These are phyloP conservation scores for Lodderomyces margitis DNA, from an alignment of 1,139 yeast genomes.

Conservation along the genomic window DNA sequence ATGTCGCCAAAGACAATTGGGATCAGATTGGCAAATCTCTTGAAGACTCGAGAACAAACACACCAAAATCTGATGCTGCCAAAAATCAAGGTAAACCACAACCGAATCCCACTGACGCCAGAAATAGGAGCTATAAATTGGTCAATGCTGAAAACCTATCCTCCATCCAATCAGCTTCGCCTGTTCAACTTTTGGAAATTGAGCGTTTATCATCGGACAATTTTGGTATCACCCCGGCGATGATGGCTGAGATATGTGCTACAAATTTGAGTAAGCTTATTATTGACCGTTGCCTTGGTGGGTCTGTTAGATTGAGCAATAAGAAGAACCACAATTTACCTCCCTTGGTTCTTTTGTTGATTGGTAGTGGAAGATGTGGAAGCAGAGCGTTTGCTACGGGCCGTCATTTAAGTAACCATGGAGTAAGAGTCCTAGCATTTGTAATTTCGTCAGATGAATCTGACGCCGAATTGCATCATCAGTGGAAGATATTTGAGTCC, in stretches of 20 bases:
- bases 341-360: slow-evolving; percentile 69
- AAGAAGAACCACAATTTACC: slow-evolving; percentile 69
- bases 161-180: slow-evolving; percentile 63
- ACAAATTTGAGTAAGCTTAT: slow-evolving; percentile 62
- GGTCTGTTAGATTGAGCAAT: slow-evolving; percentile 56
- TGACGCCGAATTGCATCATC: slow-evolving; percentile 32
- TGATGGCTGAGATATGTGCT: slow-evolving; percentile 70
- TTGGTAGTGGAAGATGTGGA: slow-evolving; percentile 76
- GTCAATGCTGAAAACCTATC: slow-evolving; percentile 23
- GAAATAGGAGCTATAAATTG: slow-evolving; percentile 18
- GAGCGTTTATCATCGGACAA: slow-evolving; percentile 59
- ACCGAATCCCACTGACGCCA: slow-evolving; percentile 3
- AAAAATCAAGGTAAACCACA: slow-evolving; percentile 9
- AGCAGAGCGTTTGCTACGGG: slow-evolving; percentile 77
- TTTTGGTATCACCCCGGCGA: slow-evolving; percentile 48
- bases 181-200: slow-evolving; percentile 79
- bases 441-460: slow-evolving; percentile 37
- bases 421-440: slow-evolving; percentile 64
- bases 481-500: slow-evolving; percentile 55
- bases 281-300: slow-evolving; percentile 61
- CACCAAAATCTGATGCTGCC: slow-evolving; percentile 7
- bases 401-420: slow-evolving; percentile 74
- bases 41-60: slow-evolving; percentile 11
- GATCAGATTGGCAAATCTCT: slow-evolving; percentile 37
- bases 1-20: slow-evolving; percentile 52